A percentile compares a stretch with the other conserved stretches of the same genome.
Evolutionary conservation across 176 grass and related monocot species (phyloP).

Genomic region (Oryza glaberrima): DNA sequence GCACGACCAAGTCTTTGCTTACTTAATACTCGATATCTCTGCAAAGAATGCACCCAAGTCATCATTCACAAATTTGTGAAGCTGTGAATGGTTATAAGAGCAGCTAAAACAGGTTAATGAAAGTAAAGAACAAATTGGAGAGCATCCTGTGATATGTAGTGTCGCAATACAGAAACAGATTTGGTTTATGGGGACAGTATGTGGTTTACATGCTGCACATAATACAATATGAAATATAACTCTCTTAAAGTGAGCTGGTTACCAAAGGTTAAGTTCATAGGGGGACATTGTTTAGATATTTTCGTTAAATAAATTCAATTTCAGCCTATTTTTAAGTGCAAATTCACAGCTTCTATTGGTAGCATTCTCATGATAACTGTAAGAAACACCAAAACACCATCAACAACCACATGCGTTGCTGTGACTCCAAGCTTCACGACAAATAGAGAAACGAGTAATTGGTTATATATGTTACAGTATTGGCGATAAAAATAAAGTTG

Average conservation of each 20-base stretch:
- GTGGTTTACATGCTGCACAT: not conserved
- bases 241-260: not conserved
- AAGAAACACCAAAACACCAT: not conserved
- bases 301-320: slow-evolving; percentile 2
- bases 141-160: not conserved
- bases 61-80: slow-evolving; percentile 10
- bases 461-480: not conserved
- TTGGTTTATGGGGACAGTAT: not conserved
- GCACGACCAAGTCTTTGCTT: slow-evolving; percentile 98
- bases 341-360: not conserved
- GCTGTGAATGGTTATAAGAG: not conserved
- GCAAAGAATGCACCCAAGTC: slow-evolving; percentile 44
- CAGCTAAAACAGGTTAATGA: slow-evolving; percentile 2
- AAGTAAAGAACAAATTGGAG: slow-evolving; percentile 30
- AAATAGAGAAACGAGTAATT: not conserved
- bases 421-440: not conserved
- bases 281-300: not conserved
- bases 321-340: not conserved
- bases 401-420: not conserved
- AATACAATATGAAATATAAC: not conserved
- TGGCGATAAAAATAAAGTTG: not conserved
- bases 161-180: not conserved
- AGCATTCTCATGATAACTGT: not conserved
- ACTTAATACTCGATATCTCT: slow-evolving; percentile 94
- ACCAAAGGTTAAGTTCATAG: not conserved